A percentile compares a stretch with the other conserved stretches of the same genome.
phyloP scores from a whole-genome alignment of 805 yeast species.

The Lipomyces kockii region DNA sequence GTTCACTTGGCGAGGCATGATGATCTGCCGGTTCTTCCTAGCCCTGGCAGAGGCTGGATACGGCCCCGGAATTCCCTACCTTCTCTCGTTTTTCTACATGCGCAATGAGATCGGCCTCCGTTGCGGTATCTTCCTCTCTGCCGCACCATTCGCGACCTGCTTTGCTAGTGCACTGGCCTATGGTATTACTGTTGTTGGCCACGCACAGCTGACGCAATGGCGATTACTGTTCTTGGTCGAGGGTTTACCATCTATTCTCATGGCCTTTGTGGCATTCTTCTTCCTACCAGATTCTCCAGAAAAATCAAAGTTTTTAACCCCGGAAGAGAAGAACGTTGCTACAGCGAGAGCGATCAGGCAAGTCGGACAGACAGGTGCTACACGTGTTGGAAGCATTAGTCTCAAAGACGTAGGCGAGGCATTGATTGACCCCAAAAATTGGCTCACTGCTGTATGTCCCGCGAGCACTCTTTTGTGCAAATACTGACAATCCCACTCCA shows the following conservation, averaged over 20 bases:
- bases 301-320: neutral
- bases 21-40: slow-evolving; percentile 39
- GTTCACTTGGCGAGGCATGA: neutral
- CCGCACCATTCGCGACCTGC: slow-evolving; percentile 48
- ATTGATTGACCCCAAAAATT: neutral
- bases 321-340: neutral
- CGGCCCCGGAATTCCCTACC: slow-evolving; percentile 49
- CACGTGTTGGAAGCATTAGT: neutral
- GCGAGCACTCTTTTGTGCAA: neutral
- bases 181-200: slow-evolving; percentile 51
- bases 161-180: slow-evolving; percentile 49
- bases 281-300: slow-evolving; percentile 72
- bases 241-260: slow-evolving; percentile 47
- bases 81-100: slow-evolving; percentile 49
- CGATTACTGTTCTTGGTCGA: slow-evolving; percentile 61
- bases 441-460: slow-evolving; percentile 5
- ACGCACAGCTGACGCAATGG: slow-evolving; percentile 51
- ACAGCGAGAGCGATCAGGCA: neutral
- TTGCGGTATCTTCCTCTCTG: slow-evolving; percentile 47
- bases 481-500: neutral
- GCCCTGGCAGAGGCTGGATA: slow-evolving; percentile 52
- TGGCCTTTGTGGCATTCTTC: slow-evolving; percentile 50
- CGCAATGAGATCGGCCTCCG: slow-evolving; percentile 48
- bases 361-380: neutral
- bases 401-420: neutral